Conservation (phyloP, 768 basidiomycete species). For the Leccinellum rugosiceps region DNA sequence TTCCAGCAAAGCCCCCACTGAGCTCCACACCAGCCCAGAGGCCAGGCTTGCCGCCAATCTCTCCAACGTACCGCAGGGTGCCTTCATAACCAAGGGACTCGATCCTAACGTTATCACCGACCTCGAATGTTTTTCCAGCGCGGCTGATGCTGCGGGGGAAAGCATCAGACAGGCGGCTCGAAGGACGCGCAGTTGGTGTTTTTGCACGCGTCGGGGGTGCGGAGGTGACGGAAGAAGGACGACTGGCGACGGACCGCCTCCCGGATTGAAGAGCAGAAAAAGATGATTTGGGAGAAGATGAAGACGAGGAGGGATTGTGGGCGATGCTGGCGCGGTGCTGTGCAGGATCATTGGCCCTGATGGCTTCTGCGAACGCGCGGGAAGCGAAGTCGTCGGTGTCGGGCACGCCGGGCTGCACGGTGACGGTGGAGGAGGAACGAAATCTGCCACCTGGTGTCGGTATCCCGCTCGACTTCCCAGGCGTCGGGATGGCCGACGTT, state of each 20-base stretch:
- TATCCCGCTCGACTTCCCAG: constrained; percentile 48
- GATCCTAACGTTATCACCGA: constrained; percentile 82
- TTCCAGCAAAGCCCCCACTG: constrained; percentile 77
- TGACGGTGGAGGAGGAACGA: constrained; percentile 58
- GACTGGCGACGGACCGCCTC: constrained; percentile 46
- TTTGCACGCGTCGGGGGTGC: constrained; percentile 45
- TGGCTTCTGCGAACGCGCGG: constrained; percentile 75
- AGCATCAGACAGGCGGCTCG: constrained; percentile 66
- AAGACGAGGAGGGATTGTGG: constrained; percentile 39
- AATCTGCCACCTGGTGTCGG: constrained; percentile 66
- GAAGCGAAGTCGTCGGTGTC: constrained; percentile 55
- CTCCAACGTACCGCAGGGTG: constrained; percentile 72
- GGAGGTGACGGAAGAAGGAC: constrained; percentile 63
- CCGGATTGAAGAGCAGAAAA: constrained; percentile 43
- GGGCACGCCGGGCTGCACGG: constrained; percentile 30
- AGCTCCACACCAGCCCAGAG: constrained; percentile 95
- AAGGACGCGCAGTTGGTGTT: constrained; percentile 55
- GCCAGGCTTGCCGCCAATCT: constrained; percentile 86
- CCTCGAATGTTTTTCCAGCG: constrained; percentile 48
- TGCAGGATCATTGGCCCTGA: constrained; percentile 77
- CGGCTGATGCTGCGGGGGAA: constrained; percentile 47
- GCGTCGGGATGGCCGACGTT: constrained; percentile 44
- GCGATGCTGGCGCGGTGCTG: constrained; percentile 52
- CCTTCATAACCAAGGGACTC: constrained; percentile 91
- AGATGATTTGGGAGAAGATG: constrained; percentile 43